Base-by-base conservation (phyloP, 225 moss, liverwort and hornwort species). In the Straminergon stramineum region DNA sequence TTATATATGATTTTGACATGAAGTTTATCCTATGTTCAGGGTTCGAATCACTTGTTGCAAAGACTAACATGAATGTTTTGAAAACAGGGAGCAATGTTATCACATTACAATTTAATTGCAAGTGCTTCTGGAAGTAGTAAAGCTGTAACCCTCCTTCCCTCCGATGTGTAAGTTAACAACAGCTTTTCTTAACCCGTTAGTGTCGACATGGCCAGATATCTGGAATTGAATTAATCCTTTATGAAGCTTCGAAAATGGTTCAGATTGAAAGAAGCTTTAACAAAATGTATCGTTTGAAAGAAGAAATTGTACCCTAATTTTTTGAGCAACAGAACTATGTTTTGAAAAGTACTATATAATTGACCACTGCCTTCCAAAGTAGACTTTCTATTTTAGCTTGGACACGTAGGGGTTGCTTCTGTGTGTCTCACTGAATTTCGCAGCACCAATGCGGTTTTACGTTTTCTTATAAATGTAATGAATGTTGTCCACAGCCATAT, bases 41-140 rank as follows among this genome's bases (percentile, higher is more conserved):
- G 31, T 78, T 87, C 35, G 34, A 48, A 75, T n/a, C 32, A 43
- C 48, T 70, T 80, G 62, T 69, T 84, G 77, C 81, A 37, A 86
- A 37, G 57, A 85, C 79, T 70, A 60, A 80, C 56, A 78, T 51
- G 78, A 84, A n/a, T 85, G 57, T 53, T 67, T 83, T 79, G 82
- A 81, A 87, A 85, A 90, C 93, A 95, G 94, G 98, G 98, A 87
- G 98, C 96, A 39, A 95, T 97, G 93, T 91, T 99, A 55, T 95
- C 98, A 64, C 97, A 97, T 86, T 88, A 90, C 61, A 97, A 93
- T 83, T 86, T 99, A 35, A 90, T 99, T 87, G 91, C 93, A 60
- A 97, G 92, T 86, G 96, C 94, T 84, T 93, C 96, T 84, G 98
- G 98, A 85, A 93, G 91, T 88, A 97, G 94, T 53, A 37, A 77